phyloP scores from a whole-genome alignment of 2,329 filamentous ascomycete species.

The Penicillium sp. region DNA sequence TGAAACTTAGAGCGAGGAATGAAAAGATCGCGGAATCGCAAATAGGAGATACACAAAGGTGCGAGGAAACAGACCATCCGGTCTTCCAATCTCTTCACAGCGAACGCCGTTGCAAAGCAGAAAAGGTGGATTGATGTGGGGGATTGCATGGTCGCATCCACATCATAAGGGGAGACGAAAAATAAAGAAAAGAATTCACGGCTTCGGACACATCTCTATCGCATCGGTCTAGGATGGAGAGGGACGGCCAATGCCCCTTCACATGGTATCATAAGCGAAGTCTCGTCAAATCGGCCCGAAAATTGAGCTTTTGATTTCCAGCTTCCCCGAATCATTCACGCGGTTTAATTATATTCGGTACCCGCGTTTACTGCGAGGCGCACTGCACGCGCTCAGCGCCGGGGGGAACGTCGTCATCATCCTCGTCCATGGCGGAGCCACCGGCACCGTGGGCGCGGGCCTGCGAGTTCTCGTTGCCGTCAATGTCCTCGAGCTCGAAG shows the following conservation, averaged over 20 bases:
- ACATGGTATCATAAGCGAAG: slow-evolving; percentile 44
- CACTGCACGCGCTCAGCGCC: slow-evolving; percentile 57
- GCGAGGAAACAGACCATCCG: slow-evolving; percentile 18
- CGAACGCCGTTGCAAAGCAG: slow-evolving; percentile 43
- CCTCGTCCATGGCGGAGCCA: slow-evolving; percentile 66
- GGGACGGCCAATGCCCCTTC: slow-evolving; percentile 10
- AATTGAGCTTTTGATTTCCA: slow-evolving; percentile 14
- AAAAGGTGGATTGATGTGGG: slow-evolving; percentile 11
- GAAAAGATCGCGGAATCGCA: slow-evolving; percentile 15
- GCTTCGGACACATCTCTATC: slow-evolving; percentile 21
- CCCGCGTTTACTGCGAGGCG: slow-evolving; percentile 52
- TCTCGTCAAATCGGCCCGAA: slow-evolving; percentile 34
- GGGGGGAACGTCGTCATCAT: slow-evolving; percentile 61
- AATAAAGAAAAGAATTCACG: slow-evolving; percentile 31
- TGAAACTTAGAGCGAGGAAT: too few relatives aligned
- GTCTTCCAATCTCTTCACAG: slow-evolving; percentile 38
- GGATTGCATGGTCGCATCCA: slow-evolving; percentile 8
- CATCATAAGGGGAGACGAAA: slow-evolving; percentile 26
- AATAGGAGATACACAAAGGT: slow-evolving; percentile 20
- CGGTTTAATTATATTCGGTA: slow-evolving; percentile 1
- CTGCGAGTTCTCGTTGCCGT: slow-evolving; percentile 65
- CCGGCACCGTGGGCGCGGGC: slow-evolving; percentile 68
- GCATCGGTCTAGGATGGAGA: neutral
- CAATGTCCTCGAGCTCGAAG: slow-evolving; percentile 82
- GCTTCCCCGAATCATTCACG: slow-evolving; percentile 23